Evolutionary conservation across 345 rosid genomes (phyloP).

Genomic region (Trapa bicornis): DNA sequence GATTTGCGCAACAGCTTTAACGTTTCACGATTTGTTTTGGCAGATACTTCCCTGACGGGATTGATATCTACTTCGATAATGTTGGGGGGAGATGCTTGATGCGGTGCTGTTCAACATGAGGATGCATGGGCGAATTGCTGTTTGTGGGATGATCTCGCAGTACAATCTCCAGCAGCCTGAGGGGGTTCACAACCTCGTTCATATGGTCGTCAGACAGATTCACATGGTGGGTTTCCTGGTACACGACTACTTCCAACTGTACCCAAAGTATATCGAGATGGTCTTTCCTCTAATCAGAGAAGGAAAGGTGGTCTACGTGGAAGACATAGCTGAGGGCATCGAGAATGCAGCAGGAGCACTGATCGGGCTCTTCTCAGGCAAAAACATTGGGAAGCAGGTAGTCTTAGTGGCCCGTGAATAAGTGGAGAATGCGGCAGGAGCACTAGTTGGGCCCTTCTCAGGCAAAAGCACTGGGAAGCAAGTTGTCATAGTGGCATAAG

Average conservation of each 20-base stretch:
- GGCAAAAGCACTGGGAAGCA: constrained; percentile 19
- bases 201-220: constrained; percentile 11
- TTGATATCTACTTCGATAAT: constrained; percentile 22
- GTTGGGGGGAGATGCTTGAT: constrained; percentile 25
- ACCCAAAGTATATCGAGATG: constrained; percentile 16
- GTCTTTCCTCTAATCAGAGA: constrained; percentile 17
- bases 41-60: constrained; percentile 14
- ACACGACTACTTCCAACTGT: constrained; percentile 10
- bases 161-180: constrained; percentile 18
- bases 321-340: constrained; percentile 21
- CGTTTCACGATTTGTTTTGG: background rate
- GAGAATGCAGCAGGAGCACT: constrained; percentile 18
- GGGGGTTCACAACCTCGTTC: constrained; percentile 18
- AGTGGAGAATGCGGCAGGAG: constrained; percentile 7
- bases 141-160: constrained; percentile 20
- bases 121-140: constrained; percentile 14
- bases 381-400: constrained; percentile 24
- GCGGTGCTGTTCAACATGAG: constrained; percentile 22
- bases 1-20: no score
- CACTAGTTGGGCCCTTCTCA: constrained; percentile 15
- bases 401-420: constrained; percentile 20
- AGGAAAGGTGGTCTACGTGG: constrained; percentile 15
- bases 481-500: constrained; percentile 8
- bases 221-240: constrained; percentile 24
- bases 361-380: constrained; percentile 16